phyloP scores from a whole-genome alignment of 768 basidiomycete genomes.

The Lepiota brunneoincarnata region DNA sequence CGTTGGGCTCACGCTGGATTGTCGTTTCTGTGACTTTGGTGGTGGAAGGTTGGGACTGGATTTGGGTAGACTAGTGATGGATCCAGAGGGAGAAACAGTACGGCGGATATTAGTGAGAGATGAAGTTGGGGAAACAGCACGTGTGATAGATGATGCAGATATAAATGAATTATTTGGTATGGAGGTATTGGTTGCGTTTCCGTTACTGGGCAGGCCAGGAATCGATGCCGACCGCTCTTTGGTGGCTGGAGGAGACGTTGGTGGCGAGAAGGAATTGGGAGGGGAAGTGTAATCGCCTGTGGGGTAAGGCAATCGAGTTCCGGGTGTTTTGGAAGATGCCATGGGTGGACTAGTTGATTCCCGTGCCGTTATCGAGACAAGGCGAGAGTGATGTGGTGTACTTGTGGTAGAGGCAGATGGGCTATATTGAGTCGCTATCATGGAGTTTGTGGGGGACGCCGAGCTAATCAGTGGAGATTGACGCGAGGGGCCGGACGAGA shows the following conservation, averaged over 20 bases:
- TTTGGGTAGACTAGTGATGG: slow-evolving; percentile 6
- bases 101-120: slow-evolving; percentile 13
- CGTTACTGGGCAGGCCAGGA: slow-evolving; percentile 31
- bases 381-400: slow-evolving; percentile 37
- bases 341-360: slow-evolving; percentile 68
- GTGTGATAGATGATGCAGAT: slow-evolving; percentile 21
- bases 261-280: slow-evolving; percentile 43
- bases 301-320: slow-evolving; percentile 74
- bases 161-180: slow-evolving; percentile 26
- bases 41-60: slow-evolving; percentile 35
- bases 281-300: slow-evolving; percentile 81
- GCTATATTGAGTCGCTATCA: slow-evolving; percentile 8
- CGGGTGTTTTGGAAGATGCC: slow-evolving; percentile 40
- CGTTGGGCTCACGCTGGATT: slow-evolving; percentile 63
- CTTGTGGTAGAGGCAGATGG: slow-evolving; percentile 32
- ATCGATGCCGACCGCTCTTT: slow-evolving; percentile 46
- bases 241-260: slow-evolving; percentile 48
- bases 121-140: slow-evolving; percentile 11
- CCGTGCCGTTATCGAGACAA: slow-evolving; percentile 42
- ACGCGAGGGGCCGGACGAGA: slow-evolving; percentile 50
- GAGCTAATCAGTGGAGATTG: slow-evolving; percentile 29
- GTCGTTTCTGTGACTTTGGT: slow-evolving; percentile 39
- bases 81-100: slow-evolving; percentile 5
- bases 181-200: slow-evolving; percentile 16
- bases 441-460: slow-evolving; percentile 5